Evolutionary conservation across 768 basidiomycete species (phyloP).

Genomic region (Leccinum ochraceum): DNA sequence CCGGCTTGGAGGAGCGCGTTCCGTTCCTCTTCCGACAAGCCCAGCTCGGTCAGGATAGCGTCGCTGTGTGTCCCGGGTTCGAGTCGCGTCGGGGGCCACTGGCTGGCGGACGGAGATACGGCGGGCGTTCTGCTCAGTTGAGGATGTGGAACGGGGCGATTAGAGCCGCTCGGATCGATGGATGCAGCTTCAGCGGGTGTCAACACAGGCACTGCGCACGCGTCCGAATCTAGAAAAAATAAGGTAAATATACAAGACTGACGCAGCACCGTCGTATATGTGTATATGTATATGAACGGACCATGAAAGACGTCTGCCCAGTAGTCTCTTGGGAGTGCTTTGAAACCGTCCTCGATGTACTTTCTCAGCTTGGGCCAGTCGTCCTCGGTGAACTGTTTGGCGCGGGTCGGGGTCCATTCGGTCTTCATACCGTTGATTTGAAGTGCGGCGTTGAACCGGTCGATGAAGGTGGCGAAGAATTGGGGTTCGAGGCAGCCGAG

Average conservation of each 20-base stretch:
- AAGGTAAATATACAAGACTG: neutral
- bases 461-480: constrained; percentile 66
- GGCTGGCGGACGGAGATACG: constrained; percentile 9
- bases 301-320: constrained; percentile 73
- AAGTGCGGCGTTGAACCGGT: constrained; percentile 51
- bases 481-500: constrained; percentile 75
- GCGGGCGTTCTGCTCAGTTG: constrained; percentile 33
- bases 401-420: constrained; percentile 56
- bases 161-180: constrained; percentile 37
- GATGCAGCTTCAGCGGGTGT: constrained; percentile 59
- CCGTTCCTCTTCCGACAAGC: constrained; percentile 44
- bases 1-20: constrained; percentile 45
- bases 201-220: constrained; percentile 71
- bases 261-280: neutral
- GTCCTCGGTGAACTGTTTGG: constrained; percentile 44
- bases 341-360: constrained; percentile 68
- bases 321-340: constrained; percentile 56
- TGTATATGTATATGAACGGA: constrained; percentile 19
- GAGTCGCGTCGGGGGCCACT: constrained; percentile 26
- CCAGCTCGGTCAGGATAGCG: constrained; percentile 54
- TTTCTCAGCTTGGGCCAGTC: constrained; percentile 58
- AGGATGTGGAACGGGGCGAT: constrained; percentile 56
- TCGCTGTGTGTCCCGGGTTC: constrained; percentile 55
- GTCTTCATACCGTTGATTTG: constrained; percentile 41
- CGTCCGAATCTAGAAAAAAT: constrained; percentile 56